Evolutionary conservation across 495 filamentous ascomycete genomes (phyloP), one percentile per base, ranked within the genome.

Genomic region (Copromyces sp.): DNA sequence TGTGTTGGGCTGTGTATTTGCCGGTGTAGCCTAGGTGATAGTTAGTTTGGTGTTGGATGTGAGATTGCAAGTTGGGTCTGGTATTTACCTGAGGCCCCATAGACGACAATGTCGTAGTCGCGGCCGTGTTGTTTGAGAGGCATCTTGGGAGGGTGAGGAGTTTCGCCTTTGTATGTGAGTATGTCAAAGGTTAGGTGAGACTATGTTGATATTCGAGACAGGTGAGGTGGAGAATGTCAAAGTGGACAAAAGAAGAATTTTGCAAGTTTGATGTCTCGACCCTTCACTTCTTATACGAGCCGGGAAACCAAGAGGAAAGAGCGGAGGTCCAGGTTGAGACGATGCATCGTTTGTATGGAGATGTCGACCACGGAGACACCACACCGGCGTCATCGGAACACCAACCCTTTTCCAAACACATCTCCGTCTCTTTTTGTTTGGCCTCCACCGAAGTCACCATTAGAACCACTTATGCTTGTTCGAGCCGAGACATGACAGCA

Each of bases 71-170:
- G 91, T 95, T 79, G 93, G 94, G 24, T 92, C 92, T 45, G 87
- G 59, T 53, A 70, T 71, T 75, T 78, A 83, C 84, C 84, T 68
- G 83, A 83, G 61, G 94, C 94, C 24, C 95, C 95, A 41, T 95
- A 88, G 39, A 98, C 83, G 20, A 97, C 85, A 69, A 97, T 73
- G 76, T 97, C 94, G 81, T 96, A 98, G 80, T 90, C 84, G 70
- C 89, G 89, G 77, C 80, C 45, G 70, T 86, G 84, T 24, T 85
- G 74, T 69, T 83, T 84, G 70, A 79, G 76, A 11, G 80, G 40
- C 84, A 86, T 86, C 39, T 44, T 74, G 71, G 4, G 11, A 65
- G 3, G 12, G 0, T 61, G 44, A 41, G 32, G 29, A 16, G 65
- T 6, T 53, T 4, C 24, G 29, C 9, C 29, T 61, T 61, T 35